phyloP scores from a whole-genome alignment of 176 grass and related monocot species.

The Juncus inflexus region DNA sequence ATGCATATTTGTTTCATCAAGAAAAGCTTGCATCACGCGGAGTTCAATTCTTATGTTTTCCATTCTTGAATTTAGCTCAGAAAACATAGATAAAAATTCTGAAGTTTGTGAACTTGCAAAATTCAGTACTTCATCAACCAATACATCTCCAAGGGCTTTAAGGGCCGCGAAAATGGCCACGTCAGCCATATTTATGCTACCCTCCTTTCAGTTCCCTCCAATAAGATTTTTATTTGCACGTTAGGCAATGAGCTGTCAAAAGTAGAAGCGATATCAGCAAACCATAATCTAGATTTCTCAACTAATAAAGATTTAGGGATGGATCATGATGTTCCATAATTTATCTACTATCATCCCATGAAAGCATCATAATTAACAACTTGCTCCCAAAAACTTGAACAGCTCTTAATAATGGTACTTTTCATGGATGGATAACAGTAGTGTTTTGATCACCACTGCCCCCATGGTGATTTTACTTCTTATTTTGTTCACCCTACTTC shows the following conservation, averaged over 20 bases:
- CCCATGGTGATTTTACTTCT: too few species aligned
- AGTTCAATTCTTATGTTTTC: conserved; percentile 22
- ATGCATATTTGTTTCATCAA: conserved; percentile 8
- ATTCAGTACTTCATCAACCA: conserved; percentile 20
- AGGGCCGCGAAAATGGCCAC: conserved; percentile 5
- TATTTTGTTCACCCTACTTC: too few species aligned
- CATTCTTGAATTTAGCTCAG: conserved; percentile 22
- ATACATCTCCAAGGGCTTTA: not conserved
- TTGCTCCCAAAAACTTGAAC: too few species aligned
- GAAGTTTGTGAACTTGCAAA: not conserved
- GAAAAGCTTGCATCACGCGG: conserved; percentile 26
- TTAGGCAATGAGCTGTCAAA: too few species aligned
- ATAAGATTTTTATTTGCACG: too few species aligned
- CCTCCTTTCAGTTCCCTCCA: too few species aligned
- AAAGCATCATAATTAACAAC: too few species aligned
- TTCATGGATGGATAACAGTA: too few species aligned
- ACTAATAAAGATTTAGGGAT: not conserved
- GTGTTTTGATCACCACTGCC: too few species aligned
- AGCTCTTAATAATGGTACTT: too few species aligned
- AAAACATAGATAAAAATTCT: not conserved
- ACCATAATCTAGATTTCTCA: too few species aligned
- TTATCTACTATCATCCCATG: not conserved
- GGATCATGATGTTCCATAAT: not conserved
- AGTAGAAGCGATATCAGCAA: not conserved
- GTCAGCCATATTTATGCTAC: conserved; percentile 19